These are phyloP conservation scores for Ascosphaera pollenicola DNA, from an alignment of 2,329 filamentous ascomycete genomes.

Conservation along the genomic window DNA sequence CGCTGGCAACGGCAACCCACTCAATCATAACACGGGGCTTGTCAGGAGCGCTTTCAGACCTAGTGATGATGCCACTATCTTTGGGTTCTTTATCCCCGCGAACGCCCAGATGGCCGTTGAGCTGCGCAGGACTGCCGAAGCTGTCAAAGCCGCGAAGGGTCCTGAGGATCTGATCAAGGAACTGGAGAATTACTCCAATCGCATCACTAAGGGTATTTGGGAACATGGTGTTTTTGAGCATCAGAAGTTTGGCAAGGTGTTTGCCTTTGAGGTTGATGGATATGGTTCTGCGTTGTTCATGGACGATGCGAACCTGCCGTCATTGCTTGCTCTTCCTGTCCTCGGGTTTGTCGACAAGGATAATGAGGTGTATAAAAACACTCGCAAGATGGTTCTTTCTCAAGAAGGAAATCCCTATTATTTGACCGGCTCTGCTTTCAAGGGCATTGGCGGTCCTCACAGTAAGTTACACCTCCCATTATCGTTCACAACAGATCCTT, in stretches of 20 bases:
- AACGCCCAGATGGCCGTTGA: conserved; percentile 96
- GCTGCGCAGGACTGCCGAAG: conserved; percentile 47
- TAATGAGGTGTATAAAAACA: conserved; percentile 66
- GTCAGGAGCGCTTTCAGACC: conserved; percentile 83
- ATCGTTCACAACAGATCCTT: conserved; percentile 1
- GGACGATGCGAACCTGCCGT: conserved; percentile 45
- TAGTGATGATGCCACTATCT: conserved; percentile 81
- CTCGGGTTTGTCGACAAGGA: conserved; percentile 34
- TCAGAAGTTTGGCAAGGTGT: conserved; percentile 32
- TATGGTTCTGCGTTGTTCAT: conserved; percentile 40
- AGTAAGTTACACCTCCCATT: conserved; percentile 17
- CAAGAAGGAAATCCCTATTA: conserved; percentile 74
- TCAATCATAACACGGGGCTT: conserved; percentile 64
- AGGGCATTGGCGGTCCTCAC: conserved; percentile 67
- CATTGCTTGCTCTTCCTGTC: conserved; percentile 35
- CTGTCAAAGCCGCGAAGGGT: conserved; percentile 38
- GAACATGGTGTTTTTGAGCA: conserved; percentile 50
- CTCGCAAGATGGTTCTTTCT: conserved; percentile 57
- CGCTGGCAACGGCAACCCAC: conserved; percentile 68
- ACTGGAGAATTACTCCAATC: conserved; percentile 34
- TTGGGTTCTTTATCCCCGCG: conserved; percentile 85
- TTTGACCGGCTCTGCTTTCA: conserved; percentile 52
- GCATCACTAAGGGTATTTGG: conserved; percentile 56
- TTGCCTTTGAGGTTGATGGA: conserved; percentile 43
- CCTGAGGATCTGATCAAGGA: conserved; percentile 28